These are phyloP conservation scores for Tulasnella sp. DNA, from an alignment of 768 basidiomycete species.

Conservation along the genomic window DNA sequence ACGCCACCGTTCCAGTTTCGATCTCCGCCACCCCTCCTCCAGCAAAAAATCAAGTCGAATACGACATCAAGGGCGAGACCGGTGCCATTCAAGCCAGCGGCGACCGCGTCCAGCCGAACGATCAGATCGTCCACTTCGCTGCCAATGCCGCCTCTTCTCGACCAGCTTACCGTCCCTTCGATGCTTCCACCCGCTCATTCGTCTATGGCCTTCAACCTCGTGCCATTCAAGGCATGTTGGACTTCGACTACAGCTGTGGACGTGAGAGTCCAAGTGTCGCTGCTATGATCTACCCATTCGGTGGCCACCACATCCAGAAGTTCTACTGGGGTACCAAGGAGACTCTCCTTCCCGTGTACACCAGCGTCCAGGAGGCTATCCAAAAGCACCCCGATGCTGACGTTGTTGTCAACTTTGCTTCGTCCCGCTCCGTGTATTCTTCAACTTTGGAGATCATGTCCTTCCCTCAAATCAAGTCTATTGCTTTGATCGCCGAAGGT, in stretches of 20 bases:
- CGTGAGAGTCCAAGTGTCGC: slow-evolving; percentile 86
- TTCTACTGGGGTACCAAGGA: slow-evolving; percentile 99
- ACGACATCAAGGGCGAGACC: slow-evolving; percentile 33
- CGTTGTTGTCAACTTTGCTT: slow-evolving; percentile 97
- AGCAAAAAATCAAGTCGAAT: slow-evolving; percentile 34
- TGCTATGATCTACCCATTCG: slow-evolving; percentile 99
- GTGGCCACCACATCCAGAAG: slow-evolving; percentile 99
- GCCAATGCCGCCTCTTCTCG: slow-evolving; percentile 35
- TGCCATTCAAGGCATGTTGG: slow-evolving; percentile 96
- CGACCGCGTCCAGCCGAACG: slow-evolving; percentile 72
- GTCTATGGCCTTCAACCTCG: slow-evolving; percentile 98
- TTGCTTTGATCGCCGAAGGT: slow-evolving; percentile 97
- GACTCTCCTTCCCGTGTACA: slow-evolving; percentile 96
- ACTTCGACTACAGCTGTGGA: slow-evolving; percentile 98
- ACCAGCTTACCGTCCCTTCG: slow-evolving; percentile 86
- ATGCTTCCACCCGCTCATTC: slow-evolving; percentile 87
- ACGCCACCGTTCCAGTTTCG: slow-evolving; percentile 29
- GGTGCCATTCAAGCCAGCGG: slow-evolving; percentile 72
- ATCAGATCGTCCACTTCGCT: slow-evolving; percentile 88
- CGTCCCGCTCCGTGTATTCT: slow-evolving; percentile 85
- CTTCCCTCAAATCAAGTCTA: slow-evolving; percentile 55
- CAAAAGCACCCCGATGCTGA: slow-evolving; percentile 95
- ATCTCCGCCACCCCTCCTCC: slow-evolving; percentile 40
- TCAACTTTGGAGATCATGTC: slow-evolving; percentile 88
- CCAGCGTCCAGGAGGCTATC: slow-evolving; percentile 79